Percentiles rank a stretch among this genome's conserved stretches.
Evolutionary conservation across 2,329 filamentous ascomycete species (phyloP).

Genomic region (Phaeomoniella chlamydospora): DNA sequence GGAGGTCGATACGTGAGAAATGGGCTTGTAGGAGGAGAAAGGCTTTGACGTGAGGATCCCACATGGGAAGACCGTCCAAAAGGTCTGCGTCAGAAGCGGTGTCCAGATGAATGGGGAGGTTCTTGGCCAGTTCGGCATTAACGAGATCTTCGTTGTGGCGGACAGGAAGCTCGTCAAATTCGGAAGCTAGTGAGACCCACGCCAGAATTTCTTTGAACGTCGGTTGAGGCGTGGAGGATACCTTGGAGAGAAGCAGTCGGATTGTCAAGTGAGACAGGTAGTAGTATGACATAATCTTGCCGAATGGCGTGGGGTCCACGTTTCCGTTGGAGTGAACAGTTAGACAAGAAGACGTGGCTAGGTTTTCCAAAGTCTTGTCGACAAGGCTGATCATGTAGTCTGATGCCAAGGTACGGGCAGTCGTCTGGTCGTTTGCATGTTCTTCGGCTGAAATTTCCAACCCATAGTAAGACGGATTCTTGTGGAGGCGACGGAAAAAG

Average conservation of each 20-base stretch:
- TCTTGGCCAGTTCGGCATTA: constrained; percentile 76
- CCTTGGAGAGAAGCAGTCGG: constrained; percentile 61
- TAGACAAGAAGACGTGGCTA: constrained; percentile 74
- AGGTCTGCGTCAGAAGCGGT: constrained; percentile 8
- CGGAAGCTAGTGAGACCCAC: constrained; percentile 86
- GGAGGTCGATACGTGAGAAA: constrained; percentile 82
- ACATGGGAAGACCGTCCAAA: constrained; percentile 55
- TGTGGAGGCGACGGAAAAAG: constrained; percentile 93
- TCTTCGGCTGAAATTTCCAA: constrained; percentile 87
- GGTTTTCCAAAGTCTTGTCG: constrained; percentile 66
- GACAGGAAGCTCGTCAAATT: constrained; percentile 95
- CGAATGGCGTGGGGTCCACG: constrained; percentile 76
- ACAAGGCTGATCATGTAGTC: constrained; percentile 92
- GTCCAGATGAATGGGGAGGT: constrained; percentile 56
- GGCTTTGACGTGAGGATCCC: constrained; percentile 96
- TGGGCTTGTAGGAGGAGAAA: constrained; percentile 90
- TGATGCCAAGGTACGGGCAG: constrained; percentile 76
- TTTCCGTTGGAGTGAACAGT: constrained; percentile 73
- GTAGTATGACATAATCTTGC: constrained; percentile 99
- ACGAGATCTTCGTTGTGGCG: constrained; percentile 97
- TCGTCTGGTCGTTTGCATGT: constrained; percentile 57
- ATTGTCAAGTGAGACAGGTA: constrained; percentile 94
- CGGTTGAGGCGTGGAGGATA: constrained; percentile 29
- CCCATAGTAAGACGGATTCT: constrained; percentile 96
- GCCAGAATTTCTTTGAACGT: constrained; percentile 69